These are phyloP conservation scores for Saprolegnia diclina DNA, from an alignment of 352 stramenopile genomes.

Conservation along the genomic window DNA sequence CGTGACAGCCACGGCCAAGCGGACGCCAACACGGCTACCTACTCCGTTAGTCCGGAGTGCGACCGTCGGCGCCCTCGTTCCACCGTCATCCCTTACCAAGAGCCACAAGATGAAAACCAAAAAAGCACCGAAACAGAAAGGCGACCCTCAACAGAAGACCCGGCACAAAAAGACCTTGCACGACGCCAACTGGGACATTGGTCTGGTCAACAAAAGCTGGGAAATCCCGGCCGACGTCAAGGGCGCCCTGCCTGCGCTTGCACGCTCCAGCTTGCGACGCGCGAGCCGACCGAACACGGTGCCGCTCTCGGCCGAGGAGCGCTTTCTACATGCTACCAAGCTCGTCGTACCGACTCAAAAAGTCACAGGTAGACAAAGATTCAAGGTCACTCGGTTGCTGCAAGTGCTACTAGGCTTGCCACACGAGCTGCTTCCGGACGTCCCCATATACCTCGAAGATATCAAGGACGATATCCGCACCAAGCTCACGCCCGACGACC, in stretches of 20 bases:
- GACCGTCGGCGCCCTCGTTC: not conserved
- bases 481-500: constrained; percentile 13
- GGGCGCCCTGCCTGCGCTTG: constrained; percentile 52
- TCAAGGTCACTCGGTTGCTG: not conserved
- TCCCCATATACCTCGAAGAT: constrained; percentile 9
- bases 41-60: not conserved
- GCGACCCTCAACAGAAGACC: not conserved
- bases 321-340: constrained; percentile 19
- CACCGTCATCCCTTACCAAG: not conserved
- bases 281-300: not conserved
- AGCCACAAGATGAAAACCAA: not conserved
- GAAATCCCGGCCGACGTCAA: constrained; percentile 58
- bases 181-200: constrained; percentile 54
- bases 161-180: not conserved
- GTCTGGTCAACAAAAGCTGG: constrained; percentile 64
- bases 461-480: constrained; percentile 18
- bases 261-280: constrained; percentile 35
- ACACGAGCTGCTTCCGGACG: not conserved
- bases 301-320: not conserved
- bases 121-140: not conserved
- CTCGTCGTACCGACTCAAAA: constrained; percentile 22
- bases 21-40: not conserved
- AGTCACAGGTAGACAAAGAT: not conserved
- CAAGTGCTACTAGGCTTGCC: not conserved
- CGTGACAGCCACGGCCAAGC: not conserved